A percentile compares a stretch with the other conserved stretches of the same genome.
These are phyloP conservation scores for Clavulina sp. DNA, from an alignment of 768 basidiomycete genomes.

Conservation along the genomic window DNA sequence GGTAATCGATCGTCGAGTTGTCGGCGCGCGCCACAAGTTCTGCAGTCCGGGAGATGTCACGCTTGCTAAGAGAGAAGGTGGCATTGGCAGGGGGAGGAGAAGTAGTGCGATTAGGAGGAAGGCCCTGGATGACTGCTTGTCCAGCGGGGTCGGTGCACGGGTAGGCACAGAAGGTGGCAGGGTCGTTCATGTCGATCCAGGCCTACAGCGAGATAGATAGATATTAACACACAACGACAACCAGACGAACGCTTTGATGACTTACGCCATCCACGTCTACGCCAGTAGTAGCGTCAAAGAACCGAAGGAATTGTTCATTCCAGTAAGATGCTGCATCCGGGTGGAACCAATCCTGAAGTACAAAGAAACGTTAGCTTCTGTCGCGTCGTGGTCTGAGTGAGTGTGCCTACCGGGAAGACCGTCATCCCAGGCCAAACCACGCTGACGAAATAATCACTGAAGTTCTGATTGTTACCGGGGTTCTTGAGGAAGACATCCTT, in stretches of 20 bases:
- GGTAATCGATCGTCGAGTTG: too few relatives aligned
- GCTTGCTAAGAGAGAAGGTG: conserved; percentile 27
- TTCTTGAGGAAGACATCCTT: conserved; percentile 14
- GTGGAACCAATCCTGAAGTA: conserved; percentile 13
- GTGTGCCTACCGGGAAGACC: conserved; percentile 13
- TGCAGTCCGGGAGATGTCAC: not conserved
- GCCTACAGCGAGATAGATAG: conserved; percentile 13
- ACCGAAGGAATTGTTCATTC: conserved; percentile 12
- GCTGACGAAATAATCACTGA: conserved; percentile 11
- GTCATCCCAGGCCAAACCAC: conserved; percentile 15
- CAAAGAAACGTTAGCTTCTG: not conserved
- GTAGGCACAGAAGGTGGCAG: conserved; percentile 46
- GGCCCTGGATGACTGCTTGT: conserved; percentile 32
- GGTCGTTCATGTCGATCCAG: conserved; percentile 49
- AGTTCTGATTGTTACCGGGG: not conserved
- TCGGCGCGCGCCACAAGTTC: not conserved
- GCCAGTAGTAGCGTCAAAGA: conserved; percentile 9
- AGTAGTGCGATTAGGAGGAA: conserved; percentile 37
- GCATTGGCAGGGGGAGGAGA: conserved; percentile 35
- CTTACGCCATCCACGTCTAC: too few relatives aligned
- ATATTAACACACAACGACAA: too few relatives aligned
- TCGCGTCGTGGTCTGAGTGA: not conserved
- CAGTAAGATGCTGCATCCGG: conserved; percentile 12
- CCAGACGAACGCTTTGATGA: too few relatives aligned
- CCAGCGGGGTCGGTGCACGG: conserved; percentile 45